Percentiles rank a stretch among this genome's conserved stretches.
phyloP scores from a whole-genome alignment of 2,329 filamentous ascomycete genomes.

The Tolypocladium ovalisporum region DNA sequence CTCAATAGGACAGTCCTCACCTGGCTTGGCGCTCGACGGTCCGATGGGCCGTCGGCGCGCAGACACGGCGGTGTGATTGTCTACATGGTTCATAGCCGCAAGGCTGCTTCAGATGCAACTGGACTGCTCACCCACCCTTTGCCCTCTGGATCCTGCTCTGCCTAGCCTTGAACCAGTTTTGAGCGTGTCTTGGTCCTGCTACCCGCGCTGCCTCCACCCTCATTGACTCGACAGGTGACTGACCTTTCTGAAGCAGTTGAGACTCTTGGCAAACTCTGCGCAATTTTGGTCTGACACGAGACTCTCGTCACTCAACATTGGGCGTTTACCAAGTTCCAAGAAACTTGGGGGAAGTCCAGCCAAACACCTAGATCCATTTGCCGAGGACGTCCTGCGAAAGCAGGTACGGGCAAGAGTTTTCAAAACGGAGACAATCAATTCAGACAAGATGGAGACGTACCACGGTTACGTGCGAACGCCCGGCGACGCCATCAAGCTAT shows the following conservation, averaged over 20 bases:
- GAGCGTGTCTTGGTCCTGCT: not conserved
- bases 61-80: not conserved
- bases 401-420: constrained; percentile 6
- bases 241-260: not conserved
- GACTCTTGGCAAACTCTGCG: not conserved
- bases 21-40: not conserved
- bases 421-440: constrained; percentile 9
- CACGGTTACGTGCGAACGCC: constrained; percentile 92
- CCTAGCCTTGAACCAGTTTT: not conserved
- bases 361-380: not conserved
- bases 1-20: not conserved
- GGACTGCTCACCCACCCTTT: constrained; percentile 1
- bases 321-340: not conserved
- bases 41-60: not conserved
- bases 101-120: not conserved
- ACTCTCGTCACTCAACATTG: not conserved
- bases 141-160: not conserved
- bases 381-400: constrained; percentile 8
- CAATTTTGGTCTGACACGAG: not conserved
- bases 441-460: constrained; percentile 80
- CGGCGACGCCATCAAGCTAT: constrained; percentile 93
- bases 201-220: not conserved
- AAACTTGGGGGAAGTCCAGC: not conserved
- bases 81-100: not conserved
- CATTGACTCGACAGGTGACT: not conserved